These are phyloP conservation scores for Saksenaea oblongispora DNA, from an alignment of 371 early-diverging fungal species.

Conservation along the genomic window DNA sequence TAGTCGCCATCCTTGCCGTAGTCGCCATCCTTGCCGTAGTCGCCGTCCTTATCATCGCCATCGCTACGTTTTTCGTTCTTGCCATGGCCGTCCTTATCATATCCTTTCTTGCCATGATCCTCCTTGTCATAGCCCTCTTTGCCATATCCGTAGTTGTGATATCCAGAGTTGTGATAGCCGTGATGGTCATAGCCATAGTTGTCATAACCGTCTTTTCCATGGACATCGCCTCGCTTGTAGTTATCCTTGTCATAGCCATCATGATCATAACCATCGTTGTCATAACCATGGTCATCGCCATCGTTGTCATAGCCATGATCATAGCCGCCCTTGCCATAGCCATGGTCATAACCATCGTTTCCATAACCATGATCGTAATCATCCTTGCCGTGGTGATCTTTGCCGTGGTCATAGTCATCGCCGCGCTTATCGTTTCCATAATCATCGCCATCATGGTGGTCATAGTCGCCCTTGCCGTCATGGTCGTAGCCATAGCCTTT, in stretches of 20 bases:
- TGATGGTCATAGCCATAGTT: not conserved
- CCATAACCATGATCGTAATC: not conserved
- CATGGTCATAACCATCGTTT: not conserved
- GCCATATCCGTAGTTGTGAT: not conserved
- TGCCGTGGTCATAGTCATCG: not conserved
- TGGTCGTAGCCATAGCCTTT: not conserved
- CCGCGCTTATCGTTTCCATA: not conserved
- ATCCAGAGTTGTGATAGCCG: not conserved
- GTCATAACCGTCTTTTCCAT: not conserved
- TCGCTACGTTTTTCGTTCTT: not conserved
- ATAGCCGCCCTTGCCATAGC: not conserved
- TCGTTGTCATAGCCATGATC: not conserved
- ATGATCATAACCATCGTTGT: not conserved
- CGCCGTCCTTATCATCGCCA: not conserved
- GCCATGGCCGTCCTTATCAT: constrained; percentile 1
- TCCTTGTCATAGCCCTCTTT: not conserved
- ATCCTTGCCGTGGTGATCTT: not conserved
- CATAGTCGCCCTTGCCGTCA: not conserved
- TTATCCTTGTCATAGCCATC: not conserved
- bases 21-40: not conserved
- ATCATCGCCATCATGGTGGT: not conserved
- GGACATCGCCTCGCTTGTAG: not conserved
- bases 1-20: not conserved
- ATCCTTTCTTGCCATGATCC: not conserved
- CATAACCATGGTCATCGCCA: not conserved